Evolutionary conservation across 768 basidiomycete genomes (phyloP), one percentile per base, ranked within the genome.

Genomic region (Kwoniella pini): DNA sequence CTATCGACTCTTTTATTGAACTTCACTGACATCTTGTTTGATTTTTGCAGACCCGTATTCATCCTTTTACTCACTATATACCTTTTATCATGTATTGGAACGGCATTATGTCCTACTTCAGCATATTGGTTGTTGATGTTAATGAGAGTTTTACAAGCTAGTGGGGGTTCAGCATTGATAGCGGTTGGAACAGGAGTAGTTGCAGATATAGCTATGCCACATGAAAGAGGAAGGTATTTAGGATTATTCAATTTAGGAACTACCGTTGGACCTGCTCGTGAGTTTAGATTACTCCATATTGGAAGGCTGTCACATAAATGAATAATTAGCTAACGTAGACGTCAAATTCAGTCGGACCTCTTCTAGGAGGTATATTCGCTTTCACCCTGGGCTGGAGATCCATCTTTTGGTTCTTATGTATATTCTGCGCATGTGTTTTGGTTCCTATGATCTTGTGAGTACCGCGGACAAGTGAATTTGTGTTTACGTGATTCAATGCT

Each of bases 61-160:
- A 79, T 87, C 38, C 80, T 78, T 2, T 89, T 88, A 69, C 77
- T 92, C 28, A 59, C 84, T 11, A 81, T 90, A 39, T 81, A 90
- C 38, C 80, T 85, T 9, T 51, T 84, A 6, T 84, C 89, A 1
- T 91, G 88, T 68, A 79, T 91, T 17, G 85, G 84, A 1, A 78
- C 85, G 17, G 85, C 85, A 2, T 74, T 84, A 19, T 80, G 82
- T 28, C 85, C 85, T 1, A 83, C 83, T 0, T 77, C 79, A 3
- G 87, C 82, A 2, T 92, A 88, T 72, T 91, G 88, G 89, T 79
- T 90, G 4, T 80, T 92, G 11, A 83, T 92, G 81, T 65, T 92
- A n/a, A 82, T 93, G 19, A 84, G 91, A 21, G 88, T 87, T 60
- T 31, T 91, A 1, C 90, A 92, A 51, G 67, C 65, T n/a, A 58